Evolutionary conservation across 2,329 filamentous ascomycete genomes (phyloP).

Genomic region (Beauveria asiatica): DNA sequence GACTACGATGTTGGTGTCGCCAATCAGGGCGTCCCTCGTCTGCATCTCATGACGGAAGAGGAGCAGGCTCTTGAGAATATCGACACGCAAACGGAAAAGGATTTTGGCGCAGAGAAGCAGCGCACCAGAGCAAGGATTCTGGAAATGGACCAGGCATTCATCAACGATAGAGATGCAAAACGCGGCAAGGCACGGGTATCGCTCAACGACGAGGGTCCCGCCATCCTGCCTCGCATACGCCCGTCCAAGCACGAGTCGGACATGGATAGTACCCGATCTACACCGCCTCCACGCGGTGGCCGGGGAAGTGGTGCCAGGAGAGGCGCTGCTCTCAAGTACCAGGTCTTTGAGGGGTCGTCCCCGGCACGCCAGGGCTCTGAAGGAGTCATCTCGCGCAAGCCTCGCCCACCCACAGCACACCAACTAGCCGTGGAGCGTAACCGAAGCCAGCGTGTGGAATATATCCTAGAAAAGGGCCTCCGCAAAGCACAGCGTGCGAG

Average conservation of each 20-base stretch:
- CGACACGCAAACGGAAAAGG: constrained; percentile 59
- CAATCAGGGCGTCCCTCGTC: constrained; percentile 60
- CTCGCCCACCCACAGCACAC: constrained; percentile 70
- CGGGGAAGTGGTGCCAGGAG: constrained; percentile 24
- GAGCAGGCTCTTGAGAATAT: constrained; percentile 64
- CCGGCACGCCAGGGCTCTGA: constrained; percentile 48
- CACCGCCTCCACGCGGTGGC: constrained; percentile 29
- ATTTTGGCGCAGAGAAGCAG: constrained; percentile 65
- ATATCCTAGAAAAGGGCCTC: constrained; percentile 69
- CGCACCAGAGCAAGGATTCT: constrained; percentile 67
- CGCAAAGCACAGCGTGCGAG: constrained; percentile 56
- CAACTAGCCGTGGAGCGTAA: constrained; percentile 75
- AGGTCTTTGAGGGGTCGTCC: constrained; percentile 52
- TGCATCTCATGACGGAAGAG: constrained; percentile 57
- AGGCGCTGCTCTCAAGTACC: constrained; percentile 47
- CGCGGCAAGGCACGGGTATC: constrained; percentile 36
- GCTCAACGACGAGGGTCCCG: constrained; percentile 44
- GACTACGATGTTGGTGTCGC: constrained; percentile 57
- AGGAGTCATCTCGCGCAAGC: constrained; percentile 50
- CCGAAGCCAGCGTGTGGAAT: constrained; percentile 69
- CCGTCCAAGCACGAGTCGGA: constrained; percentile 52
- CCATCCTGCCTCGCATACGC: constrained; percentile 53
- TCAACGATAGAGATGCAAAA: constrained; percentile 53
- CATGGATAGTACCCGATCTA: constrained; percentile 36
- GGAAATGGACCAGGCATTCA: constrained; percentile 63